Percentiles rank a stretch among this genome's conserved stretches.
Evolutionary conservation across 139 green algal genomes (phyloP).

Genomic region (Micromonas commoda): DNA sequence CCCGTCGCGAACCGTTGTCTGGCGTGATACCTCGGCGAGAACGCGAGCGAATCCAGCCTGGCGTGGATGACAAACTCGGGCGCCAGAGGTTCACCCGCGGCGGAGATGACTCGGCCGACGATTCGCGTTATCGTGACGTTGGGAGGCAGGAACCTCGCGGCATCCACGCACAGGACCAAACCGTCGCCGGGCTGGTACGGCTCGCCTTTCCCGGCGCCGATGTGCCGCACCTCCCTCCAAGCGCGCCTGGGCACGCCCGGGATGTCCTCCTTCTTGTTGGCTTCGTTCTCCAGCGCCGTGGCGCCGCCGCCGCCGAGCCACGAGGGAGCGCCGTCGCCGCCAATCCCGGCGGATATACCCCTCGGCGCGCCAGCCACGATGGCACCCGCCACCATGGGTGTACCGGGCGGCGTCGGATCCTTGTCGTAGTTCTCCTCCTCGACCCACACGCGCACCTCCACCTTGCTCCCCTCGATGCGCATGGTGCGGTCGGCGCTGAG

Average conservation of each 20-base stretch:
- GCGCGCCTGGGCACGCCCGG: neutral
- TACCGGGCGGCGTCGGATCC: constrained; percentile 41
- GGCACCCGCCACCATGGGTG: constrained; percentile 48
- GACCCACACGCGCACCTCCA: neutral
- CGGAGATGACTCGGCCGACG: constrained; percentile 38
- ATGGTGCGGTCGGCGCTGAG: constrained; percentile 39
- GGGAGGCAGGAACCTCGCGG: constrained; percentile 48
- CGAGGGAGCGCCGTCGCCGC: neutral
- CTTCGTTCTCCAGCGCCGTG: neutral
- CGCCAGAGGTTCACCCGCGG: constrained; percentile 36
- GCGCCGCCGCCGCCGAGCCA: neutral
- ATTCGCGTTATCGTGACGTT: constrained; percentile 53
- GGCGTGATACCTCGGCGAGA: constrained; percentile 31
- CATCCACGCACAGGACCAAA: constrained; percentile 51
- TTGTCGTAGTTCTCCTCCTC: constrained; percentile 34
- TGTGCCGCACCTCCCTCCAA: neutral
- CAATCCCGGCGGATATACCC: neutral
- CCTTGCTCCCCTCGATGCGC: neutral
- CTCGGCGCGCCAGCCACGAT: constrained; percentile 39
- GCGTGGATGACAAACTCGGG: constrained; percentile 41
- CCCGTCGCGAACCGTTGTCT: neutral
- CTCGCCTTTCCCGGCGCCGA: neutral
- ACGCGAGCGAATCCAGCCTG: constrained; percentile 37
- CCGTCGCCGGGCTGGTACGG: constrained; percentile 23
- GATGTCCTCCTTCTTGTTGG: neutral